Conservation (phyloP, 768 basidiomycete genomes). For the Chalciporus piperatus region DNA sequence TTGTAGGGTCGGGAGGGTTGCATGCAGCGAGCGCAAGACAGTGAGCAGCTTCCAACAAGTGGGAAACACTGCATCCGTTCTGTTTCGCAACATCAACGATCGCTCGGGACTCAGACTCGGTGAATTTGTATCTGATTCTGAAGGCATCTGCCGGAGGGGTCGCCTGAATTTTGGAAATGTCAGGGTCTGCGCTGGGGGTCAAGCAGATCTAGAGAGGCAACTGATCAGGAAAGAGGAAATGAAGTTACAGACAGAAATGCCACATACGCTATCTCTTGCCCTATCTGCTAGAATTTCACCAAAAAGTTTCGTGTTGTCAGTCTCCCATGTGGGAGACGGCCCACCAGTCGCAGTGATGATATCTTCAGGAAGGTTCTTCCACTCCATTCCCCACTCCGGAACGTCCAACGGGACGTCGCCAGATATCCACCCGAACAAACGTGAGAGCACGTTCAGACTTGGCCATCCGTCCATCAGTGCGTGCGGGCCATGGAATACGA, state of each 20-base stretch:
- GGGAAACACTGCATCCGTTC: conserved; percentile 1
- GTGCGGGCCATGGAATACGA: conserved; percentile 16
- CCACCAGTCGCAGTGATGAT: conserved; percentile 17
- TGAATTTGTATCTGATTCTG: neutral
- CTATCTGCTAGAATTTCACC: neutral
- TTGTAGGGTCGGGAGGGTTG: neutral
- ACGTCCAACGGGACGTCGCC: neutral
- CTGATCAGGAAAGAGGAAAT: neutral
- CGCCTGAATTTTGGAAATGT: no score
- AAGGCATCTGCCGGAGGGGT: no score
- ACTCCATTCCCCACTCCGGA: conserved; percentile 10
- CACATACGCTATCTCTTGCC: neutral
- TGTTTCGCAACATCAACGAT: conserved; percentile 5
- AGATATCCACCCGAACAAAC: conserved; percentile 16
- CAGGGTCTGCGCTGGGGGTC: neutral
- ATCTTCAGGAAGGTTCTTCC: conserved; percentile 13
- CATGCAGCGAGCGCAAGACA: conserved; percentile 10
- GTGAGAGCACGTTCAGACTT: conserved; percentile 9
- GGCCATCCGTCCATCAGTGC: conserved; percentile 16
- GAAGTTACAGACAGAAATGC: no score
- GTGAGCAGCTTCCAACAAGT: conserved; percentile 15
- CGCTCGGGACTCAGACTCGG: neutral
- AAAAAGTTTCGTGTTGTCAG: conserved; percentile 2
- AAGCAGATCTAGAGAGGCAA: neutral
- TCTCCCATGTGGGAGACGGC: conserved; percentile 8